Evolutionary conservation across 2,329 filamentous ascomycete species (phyloP).

Genomic region (Kalmusia sp.): DNA sequence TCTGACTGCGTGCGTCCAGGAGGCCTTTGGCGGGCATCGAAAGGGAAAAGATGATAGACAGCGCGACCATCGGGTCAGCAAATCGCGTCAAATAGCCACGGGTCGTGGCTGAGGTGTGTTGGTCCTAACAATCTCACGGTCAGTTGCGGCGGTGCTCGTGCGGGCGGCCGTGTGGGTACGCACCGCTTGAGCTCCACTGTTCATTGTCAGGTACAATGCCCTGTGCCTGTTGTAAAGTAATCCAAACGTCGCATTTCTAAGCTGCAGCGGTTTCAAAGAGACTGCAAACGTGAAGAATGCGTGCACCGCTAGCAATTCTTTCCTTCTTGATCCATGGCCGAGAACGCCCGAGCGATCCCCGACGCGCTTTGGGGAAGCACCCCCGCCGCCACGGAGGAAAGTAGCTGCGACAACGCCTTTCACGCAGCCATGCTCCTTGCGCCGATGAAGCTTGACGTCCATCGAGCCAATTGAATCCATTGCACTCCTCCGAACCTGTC

Average conservation of each 20-base stretch:
- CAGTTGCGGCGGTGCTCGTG: too few species aligned
- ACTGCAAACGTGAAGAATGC: too few species aligned
- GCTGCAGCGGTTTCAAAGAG: neutral
- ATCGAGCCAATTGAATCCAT: constrained; percentile 1
- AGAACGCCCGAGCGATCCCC: neutral
- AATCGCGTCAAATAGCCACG: too few species aligned
- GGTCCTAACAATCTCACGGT: too few species aligned
- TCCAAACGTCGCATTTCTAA: constrained; percentile 1
- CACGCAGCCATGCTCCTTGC: neutral
- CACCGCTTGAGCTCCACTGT: neutral
- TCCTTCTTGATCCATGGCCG: neutral
- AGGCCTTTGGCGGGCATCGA: too few species aligned
- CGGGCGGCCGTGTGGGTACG: neutral
- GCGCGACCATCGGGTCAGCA: too few species aligned
- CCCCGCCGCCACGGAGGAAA: neutral
- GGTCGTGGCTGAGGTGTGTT: too few species aligned
- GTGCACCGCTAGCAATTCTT: neutral
- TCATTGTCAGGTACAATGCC: neutral
- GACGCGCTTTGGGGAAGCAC: neutral
- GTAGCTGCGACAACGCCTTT: neutral
- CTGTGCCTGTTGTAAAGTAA: neutral
- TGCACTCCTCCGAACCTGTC: neutral
- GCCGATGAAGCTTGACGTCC: neutral
- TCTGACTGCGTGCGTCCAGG: too few species aligned
- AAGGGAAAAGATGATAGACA: too few species aligned